Evolutionary conservation across 192 early-diverging fungal species (phyloP).

Genomic region (Fimicolochytrium jonesii): DNA sequence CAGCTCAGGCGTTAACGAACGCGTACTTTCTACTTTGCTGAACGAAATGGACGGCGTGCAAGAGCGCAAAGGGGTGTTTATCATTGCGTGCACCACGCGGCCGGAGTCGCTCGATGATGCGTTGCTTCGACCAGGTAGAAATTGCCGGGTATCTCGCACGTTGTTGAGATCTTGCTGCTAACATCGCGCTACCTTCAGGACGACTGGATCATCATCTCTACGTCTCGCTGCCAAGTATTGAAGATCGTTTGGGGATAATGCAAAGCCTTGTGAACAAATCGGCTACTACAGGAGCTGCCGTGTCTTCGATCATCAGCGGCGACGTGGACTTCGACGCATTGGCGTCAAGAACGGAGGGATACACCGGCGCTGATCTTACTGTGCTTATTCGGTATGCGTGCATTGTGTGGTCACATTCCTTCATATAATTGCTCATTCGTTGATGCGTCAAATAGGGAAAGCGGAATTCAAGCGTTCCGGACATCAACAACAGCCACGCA

Average conservation of each 20-base stretch:
- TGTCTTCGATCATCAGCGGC: conserved; percentile 34
- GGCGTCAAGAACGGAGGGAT: conserved; percentile 53
- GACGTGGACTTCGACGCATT: conserved; percentile 48
- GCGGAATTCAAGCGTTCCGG: conserved; percentile 23
- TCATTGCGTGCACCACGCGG: conserved; percentile 77
- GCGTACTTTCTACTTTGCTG: conserved; percentile 78
- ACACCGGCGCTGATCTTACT: conserved; percentile 61
- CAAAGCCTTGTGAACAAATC: neutral
- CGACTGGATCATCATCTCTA: conserved; percentile 83
- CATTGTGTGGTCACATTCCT: neutral
- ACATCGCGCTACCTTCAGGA: no score
- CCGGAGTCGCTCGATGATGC: conserved; percentile 83
- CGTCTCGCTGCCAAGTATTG: conserved; percentile 39
- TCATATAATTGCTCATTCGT: neutral
- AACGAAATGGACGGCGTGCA: conserved; percentile 99
- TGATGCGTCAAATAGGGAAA: conserved; percentile 17
- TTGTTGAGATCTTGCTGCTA: no score
- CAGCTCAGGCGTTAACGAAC: conserved; percentile 73
- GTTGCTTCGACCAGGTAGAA: conserved; percentile 65
- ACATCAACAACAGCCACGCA: neutral
- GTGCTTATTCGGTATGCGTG: conserved; percentile 31
- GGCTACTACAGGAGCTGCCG: conserved; percentile 26
- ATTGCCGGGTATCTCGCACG: no score
- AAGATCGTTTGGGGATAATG: conserved; percentile 64
- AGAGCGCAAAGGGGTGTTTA: conserved; percentile 71